Conservation (phyloP, 1,284 basidiomycete genomes). For the Testicularia cyperi region DNA sequence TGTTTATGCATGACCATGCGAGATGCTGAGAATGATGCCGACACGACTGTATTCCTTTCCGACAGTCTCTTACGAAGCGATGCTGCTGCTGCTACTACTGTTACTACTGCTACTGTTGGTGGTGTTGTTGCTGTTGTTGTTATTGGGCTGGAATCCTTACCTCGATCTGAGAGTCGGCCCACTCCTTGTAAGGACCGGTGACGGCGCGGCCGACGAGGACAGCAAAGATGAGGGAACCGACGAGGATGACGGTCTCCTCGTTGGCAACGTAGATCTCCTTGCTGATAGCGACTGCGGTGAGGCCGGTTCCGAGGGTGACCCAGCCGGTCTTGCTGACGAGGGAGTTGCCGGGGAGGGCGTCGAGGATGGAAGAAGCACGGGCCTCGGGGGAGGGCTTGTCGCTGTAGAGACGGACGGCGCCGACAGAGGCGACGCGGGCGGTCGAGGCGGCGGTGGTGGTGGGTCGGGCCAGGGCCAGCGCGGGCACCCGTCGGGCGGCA, state of each 20-base stretch:
- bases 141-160: constrained; percentile 15
- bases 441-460: constrained; percentile 27
- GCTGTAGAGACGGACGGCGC: constrained; percentile 50
- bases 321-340: constrained; percentile 90
- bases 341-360: constrained; percentile 86
- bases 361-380: constrained; percentile 85
- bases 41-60: no score
- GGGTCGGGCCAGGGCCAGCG: constrained; percentile 40
- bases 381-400: constrained; percentile 69
- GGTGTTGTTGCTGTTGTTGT: background rate
- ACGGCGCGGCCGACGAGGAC: constrained; percentile 77
- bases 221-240: constrained; percentile 79
- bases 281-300: constrained; percentile 88
- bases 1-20: no score
- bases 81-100: no score
- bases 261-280: constrained; percentile 97
- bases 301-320: constrained; percentile 84
- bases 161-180: constrained; percentile 68
- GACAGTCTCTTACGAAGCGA: no score
- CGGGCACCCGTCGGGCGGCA: constrained; percentile 33
- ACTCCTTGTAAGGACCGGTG: constrained; percentile 84
- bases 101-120: no score
- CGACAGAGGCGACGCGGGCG: constrained; percentile 19
- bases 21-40: no score
- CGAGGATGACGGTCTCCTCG: constrained; percentile 69